These are phyloP conservation scores for Phialophora expanda DNA, from an alignment of 2,329 filamentous ascomycete species.

Conservation along the genomic window DNA sequence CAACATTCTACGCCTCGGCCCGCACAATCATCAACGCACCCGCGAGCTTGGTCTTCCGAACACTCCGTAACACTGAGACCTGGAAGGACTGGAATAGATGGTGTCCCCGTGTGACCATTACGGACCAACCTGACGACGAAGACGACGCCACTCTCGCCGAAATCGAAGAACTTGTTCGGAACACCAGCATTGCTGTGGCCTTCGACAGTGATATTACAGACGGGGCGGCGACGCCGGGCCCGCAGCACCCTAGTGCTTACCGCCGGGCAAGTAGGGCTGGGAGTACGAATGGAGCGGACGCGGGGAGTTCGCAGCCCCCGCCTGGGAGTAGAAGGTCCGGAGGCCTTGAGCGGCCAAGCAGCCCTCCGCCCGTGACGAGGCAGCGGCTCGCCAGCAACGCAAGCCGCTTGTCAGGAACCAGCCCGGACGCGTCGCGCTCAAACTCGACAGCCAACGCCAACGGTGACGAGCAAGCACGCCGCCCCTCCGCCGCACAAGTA, in stretches of 20 bases:
- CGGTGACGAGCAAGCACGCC: conserved; percentile 6
- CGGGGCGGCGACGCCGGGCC: conserved; percentile 21
- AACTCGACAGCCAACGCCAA: conserved; percentile 23
- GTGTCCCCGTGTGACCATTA: conserved; percentile 53
- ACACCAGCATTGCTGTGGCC: conserved; percentile 38
- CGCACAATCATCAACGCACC: conserved; percentile 50
- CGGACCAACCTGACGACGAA: conserved; percentile 44
- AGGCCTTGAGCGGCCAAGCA: conserved; percentile 6
- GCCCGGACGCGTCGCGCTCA: conserved; percentile 19
- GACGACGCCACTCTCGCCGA: conserved; percentile 33
- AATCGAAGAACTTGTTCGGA: conserved; percentile 38
- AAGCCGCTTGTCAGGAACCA: conserved; percentile 24
- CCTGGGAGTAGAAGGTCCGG: conserved; percentile 2
- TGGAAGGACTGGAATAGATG: conserved; percentile 57
- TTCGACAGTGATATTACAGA: conserved; percentile 38
- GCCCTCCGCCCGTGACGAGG: conserved; percentile 29
- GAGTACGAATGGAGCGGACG: conserved; percentile 1
- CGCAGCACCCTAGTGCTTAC: conserved; percentile 3
- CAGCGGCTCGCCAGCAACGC: conserved; percentile 35
- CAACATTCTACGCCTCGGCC: conserved; percentile 44
- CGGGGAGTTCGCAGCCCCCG: neutral
- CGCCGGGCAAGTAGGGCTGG: conserved; percentile 7
- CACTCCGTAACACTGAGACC: conserved; percentile 52
- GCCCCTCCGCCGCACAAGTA: conserved; percentile 30
- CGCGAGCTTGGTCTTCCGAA: conserved; percentile 51